Evolutionary conservation across 108 stramenopile genomes (phyloP), one percentile per base, ranked within the genome.

Genomic region (Parietichytrium sp.): DNA sequence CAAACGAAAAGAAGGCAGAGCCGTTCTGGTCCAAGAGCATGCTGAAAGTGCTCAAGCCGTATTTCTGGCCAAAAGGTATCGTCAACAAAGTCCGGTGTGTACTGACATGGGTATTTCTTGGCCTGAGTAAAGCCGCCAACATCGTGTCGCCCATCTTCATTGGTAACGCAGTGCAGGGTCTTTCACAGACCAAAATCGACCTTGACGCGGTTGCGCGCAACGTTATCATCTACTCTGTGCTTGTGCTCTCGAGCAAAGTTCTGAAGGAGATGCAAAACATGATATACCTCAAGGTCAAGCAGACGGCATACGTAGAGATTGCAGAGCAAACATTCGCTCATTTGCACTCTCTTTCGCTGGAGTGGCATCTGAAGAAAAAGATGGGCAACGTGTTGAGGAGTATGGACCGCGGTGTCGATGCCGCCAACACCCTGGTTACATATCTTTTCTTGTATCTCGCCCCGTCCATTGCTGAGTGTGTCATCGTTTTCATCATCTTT

Each of bases 311-410:
- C 87, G 93, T 96, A 12, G 94, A 97, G 85, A 86, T 98, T 3
- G 88, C 91, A 27, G 92, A 94, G 82, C 83, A 90, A 3, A 89
- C 93, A 47, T 98, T 97, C 88, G 83, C 84, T 26, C 98, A 98
- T 83, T 54, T 98, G 18, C 96, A 95, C 81, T 82, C 80, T 6
- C 85, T 98, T 18, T 92, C 91, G 77, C 86, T 97, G 52, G 93
- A 96, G 87, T 98, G 96, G 96, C 96, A 96, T 89, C 82, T 97
- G 47, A 87, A 84, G 23, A 97, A 97, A 88, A 95, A 95, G 84
- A 85, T 96, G 54, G 96, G 98, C 25, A 94, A 95, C 80, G 95
- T 97, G 51, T 84, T 98, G 16, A 84, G 96, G 20, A 86, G 88
- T 29, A 95, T 96, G 96, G 96, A 96, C 86, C 82, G 96, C 29